Evolutionary conservation across 305 asterid genomes (phyloP).

Genomic region (Salvia sclarea): DNA sequence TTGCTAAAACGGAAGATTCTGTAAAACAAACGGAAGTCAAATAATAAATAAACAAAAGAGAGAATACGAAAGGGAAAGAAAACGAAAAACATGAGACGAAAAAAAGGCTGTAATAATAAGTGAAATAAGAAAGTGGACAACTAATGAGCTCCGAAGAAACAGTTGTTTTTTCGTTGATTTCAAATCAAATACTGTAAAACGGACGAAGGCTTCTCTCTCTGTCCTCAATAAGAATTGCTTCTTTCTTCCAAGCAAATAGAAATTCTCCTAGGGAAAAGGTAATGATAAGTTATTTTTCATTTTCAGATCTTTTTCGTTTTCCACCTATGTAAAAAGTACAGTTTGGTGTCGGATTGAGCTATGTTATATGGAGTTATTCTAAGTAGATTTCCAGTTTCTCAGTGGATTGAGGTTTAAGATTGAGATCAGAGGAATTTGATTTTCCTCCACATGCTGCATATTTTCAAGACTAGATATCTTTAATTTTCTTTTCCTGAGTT

Average conservation of each 20-base stretch:
- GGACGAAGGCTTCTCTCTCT: conserved; percentile 13
- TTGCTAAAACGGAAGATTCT: not conserved
- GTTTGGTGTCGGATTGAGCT: not conserved
- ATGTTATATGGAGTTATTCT: not conserved
- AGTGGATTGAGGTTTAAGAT: conserved; percentile 12
- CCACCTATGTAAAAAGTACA: not conserved
- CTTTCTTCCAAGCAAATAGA: not conserved
- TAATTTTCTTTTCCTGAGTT: not conserved
- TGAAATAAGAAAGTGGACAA: conserved; percentile 24
- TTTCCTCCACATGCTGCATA: not conserved
- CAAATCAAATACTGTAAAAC: conserved; percentile 30
- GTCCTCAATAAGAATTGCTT: not conserved
- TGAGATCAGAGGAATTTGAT: conserved; percentile 2
- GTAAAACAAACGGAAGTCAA: conserved; percentile 13
- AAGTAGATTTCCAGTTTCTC: conserved; percentile 15
- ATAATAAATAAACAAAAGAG: not conserved
- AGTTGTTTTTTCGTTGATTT: conserved; percentile 31
- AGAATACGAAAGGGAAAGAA: not conserved
- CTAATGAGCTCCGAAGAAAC: conserved; percentile 27
- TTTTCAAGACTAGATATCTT: conserved; percentile 14
- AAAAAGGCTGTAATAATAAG: conserved; percentile 14
- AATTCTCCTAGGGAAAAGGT: conserved; percentile 23
- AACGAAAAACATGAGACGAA: not conserved
- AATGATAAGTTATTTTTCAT: not conserved
- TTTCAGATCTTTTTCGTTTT: not conserved